These are phyloP conservation scores for Teunomyces tritomae DNA, from an alignment of 805 yeast species.

Conservation along the genomic window DNA sequence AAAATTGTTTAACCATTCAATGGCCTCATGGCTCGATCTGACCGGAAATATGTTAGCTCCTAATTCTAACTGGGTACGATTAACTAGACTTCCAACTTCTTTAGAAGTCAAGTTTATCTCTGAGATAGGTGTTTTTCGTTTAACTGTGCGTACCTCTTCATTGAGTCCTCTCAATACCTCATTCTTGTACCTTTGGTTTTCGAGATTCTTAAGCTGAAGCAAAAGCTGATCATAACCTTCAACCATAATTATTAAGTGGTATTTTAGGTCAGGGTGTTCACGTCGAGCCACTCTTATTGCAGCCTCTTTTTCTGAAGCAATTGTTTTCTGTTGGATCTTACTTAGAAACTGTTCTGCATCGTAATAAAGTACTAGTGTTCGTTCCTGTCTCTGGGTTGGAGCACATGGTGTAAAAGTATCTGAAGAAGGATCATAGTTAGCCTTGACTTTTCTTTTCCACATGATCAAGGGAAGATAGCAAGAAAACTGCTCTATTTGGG, in stretches of 20 bases:
- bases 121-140: slow-evolving; percentile 2
- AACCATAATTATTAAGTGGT: slow-evolving; percentile 41
- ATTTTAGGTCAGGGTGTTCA: slow-evolving; percentile 19
- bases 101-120: slow-evolving; percentile 16
- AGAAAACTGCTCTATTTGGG: slow-evolving; percentile 22
- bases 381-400: slow-evolving; percentile 42
- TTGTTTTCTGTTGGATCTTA: slow-evolving; percentile 10
- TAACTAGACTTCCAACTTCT: slow-evolving; percentile 40
- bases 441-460: slow-evolving; percentile 51
- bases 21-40: slow-evolving; percentile 44
- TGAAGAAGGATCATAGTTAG: slow-evolving; percentile 45
- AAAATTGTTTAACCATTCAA: slow-evolving; percentile 54
- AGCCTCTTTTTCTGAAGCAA: slow-evolving; percentile 6
- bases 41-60: slow-evolving; percentile 52
- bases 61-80: slow-evolving; percentile 45
- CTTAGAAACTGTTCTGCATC: slow-evolving; percentile 44
- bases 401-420: slow-evolving; percentile 58
- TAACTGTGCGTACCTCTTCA: slow-evolving; percentile 1
- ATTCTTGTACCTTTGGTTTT: slow-evolving; percentile 44
- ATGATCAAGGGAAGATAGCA: slow-evolving; percentile 42
- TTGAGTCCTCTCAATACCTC: slow-evolving; percentile 7
- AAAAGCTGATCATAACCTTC: slow-evolving; percentile 49
- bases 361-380: slow-evolving; percentile 42
- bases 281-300: slow-evolving; percentile 14
- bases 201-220: slow-evolving; percentile 41